Evolutionary conservation across 129 eudicot species (phyloP).

Genomic region (Centaurea solstitialis): DNA sequence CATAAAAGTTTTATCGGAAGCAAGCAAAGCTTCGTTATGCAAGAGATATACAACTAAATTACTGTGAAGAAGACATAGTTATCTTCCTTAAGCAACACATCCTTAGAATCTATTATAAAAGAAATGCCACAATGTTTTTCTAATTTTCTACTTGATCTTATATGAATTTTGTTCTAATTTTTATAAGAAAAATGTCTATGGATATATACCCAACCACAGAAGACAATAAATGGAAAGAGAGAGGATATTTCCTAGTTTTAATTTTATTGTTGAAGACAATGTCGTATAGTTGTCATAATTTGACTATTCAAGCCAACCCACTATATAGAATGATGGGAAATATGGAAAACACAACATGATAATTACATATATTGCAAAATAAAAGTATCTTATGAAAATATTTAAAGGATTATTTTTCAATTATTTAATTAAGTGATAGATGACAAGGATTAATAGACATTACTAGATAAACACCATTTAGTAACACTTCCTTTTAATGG

Average conservation of each 20-base stretch:
- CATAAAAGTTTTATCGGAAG: no score
- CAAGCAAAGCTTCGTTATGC: background rate
- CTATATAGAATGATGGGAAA: background rate
- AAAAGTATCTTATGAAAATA: no score
- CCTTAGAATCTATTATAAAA: background rate
- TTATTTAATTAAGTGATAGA: no score
- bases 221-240: background rate
- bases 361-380: background rate
- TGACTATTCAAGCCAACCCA: background rate
- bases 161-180: background rate
- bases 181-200: background rate
- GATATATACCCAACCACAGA: background rate
- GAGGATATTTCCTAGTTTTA: background rate
- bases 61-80: background rate
- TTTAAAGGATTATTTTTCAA: no score
- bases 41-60: no score
- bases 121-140: no score
- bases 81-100: background rate
- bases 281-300: background rate
- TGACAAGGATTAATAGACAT: no score
- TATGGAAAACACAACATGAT: background rate
- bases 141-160: background rate
- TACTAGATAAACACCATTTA: no score
- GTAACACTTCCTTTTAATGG: no score
- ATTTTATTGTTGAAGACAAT: background rate